A percentile compares a stretch with the other conserved stretches of the same genome.
Conservation (phyloP, 2,329 filamentous ascomycete species). For the Ciborinia camelliae region DNA sequence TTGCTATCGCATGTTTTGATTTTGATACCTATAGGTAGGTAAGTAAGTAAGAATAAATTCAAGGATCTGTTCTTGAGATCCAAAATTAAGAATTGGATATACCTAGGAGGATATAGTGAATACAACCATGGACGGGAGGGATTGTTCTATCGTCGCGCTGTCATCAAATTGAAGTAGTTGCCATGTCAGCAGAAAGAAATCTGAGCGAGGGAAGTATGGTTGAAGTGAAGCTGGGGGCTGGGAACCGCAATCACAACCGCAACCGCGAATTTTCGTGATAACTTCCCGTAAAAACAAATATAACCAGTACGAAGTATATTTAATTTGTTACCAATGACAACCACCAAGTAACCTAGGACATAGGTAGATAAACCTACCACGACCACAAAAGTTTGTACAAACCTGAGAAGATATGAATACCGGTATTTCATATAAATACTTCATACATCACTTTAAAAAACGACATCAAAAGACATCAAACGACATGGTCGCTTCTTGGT, state of each 20-base stretch:
- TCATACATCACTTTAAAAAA: background rate
- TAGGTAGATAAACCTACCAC: background rate
- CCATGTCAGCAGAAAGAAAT: conserved; percentile 2
- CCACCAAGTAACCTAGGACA: background rate
- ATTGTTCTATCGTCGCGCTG: background rate
- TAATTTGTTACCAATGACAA: background rate
- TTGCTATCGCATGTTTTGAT: conserved; percentile 12
- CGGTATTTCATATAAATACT: background rate
- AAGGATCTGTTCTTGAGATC: background rate
- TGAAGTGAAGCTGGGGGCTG: too few species aligned
- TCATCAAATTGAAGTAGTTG: background rate
- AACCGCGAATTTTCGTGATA: conserved; percentile 11
- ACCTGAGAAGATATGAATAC: background rate
- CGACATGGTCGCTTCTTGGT: background rate
- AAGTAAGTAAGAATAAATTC: background rate
- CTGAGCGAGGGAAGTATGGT: background rate
- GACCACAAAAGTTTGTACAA: background rate
- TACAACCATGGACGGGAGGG: background rate
- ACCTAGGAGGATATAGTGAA: too few species aligned
- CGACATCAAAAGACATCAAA: background rate
- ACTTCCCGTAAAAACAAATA: background rate
- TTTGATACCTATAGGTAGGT: too few species aligned
- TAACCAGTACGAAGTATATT: too few species aligned
- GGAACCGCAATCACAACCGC: too few species aligned
- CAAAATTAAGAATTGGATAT: too few species aligned